Evolutionary conservation across 2,329 filamentous ascomycete genomes (phyloP), one percentile per base, ranked within the genome.

Genomic region (Neopestalotiopsis sp.): DNA sequence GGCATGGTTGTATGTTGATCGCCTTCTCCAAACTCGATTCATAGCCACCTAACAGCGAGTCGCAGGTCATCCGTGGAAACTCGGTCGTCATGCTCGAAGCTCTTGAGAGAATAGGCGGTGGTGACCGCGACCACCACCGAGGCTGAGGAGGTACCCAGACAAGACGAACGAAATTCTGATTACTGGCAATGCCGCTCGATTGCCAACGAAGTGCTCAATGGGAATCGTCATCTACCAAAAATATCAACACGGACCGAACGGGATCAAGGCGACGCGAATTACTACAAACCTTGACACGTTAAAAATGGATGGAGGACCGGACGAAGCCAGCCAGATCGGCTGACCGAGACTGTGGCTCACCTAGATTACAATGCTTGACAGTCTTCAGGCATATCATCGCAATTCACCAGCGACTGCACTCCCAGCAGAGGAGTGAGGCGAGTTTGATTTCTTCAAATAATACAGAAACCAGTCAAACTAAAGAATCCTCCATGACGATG

Each of bases 81-180:
- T 97, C 95, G 1, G 95, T 99, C 32, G 95, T 99, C 68, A 98
- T 99, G 95, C 89, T 99, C 68, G 97, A 99, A 83, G 94, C 90
- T 10, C 81, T 93, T 69, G 89, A 91, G 79, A 85, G 90, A 76
- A 91, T 93, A 74, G 89, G 88, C 71, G 88, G 89, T 71, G 88
- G 89, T 76, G 87, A 91, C 72, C 81, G 83, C 70, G 76, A 77
- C 58, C 59, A 34, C 14, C 59, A 34, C 30, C 59, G 59, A n/a
- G 59, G 32, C n/a, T 62, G 32, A 40, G 32, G 2, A 28, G 57
- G 20, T 30, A 12, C 6, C 13, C 14, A 12, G 57, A 30, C 24
- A 24, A 58, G n/a, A 59, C 2, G 57, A 17, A 59, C 30, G 12
- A 34, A 7, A 59, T 53, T 53, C n/a, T 53, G 45, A 53, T 53